These are phyloP conservation scores for Crithidia mellificae DNA, from an alignment of 208 protist genomes.

Conservation along the genomic window DNA sequence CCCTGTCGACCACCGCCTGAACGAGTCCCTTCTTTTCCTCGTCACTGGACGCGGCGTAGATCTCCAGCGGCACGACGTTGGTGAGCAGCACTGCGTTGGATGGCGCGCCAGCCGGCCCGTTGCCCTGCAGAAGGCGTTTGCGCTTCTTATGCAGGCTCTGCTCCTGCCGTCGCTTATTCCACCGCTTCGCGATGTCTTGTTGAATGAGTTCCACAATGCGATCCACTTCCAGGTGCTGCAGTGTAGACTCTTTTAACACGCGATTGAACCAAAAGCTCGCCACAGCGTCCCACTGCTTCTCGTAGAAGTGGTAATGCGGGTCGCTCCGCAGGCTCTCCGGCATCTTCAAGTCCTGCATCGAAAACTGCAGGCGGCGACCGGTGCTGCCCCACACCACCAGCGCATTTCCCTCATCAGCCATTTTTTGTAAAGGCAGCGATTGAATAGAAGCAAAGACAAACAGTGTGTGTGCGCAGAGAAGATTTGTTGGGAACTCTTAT, in stretches of 20 bases:
- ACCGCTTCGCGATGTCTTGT: constrained; percentile 65
- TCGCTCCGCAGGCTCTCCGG: constrained; percentile 48
- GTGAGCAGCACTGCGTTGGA: constrained; percentile 60
- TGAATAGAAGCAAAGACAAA: too few relatives aligned
- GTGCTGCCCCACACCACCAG: constrained; percentile 84
- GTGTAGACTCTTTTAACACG: constrained; percentile 61
- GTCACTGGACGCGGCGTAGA: constrained; percentile 22
- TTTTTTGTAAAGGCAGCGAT: too few relatives aligned
- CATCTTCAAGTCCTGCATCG: constrained; percentile 68
- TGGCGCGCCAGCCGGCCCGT: constrained; percentile 49
- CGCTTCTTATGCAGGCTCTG: constrained; percentile 65
- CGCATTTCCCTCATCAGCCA: constrained; percentile 31
- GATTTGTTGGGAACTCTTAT: too few relatives aligned
- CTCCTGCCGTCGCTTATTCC: constrained; percentile 51
- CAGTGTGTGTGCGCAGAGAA: too few relatives aligned
- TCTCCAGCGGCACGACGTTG: constrained; percentile 47
- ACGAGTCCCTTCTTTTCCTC: constrained; percentile 34
- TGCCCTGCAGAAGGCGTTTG: constrained; percentile 51
- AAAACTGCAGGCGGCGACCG: constrained; percentile 69
- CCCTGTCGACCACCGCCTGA: constrained; percentile 36
- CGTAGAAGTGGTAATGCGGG: constrained; percentile 69
- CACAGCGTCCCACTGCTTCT: constrained; percentile 80
- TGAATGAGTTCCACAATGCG: constrained; percentile 62
- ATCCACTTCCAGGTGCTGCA: constrained; percentile 64
- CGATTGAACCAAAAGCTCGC: constrained; percentile 78